A percentile compares a stretch with the other conserved stretches of the same genome.
Evolutionary conservation across 441 rosid genomes (phyloP).

Genomic region (Gossypium gossypioides): DNA sequence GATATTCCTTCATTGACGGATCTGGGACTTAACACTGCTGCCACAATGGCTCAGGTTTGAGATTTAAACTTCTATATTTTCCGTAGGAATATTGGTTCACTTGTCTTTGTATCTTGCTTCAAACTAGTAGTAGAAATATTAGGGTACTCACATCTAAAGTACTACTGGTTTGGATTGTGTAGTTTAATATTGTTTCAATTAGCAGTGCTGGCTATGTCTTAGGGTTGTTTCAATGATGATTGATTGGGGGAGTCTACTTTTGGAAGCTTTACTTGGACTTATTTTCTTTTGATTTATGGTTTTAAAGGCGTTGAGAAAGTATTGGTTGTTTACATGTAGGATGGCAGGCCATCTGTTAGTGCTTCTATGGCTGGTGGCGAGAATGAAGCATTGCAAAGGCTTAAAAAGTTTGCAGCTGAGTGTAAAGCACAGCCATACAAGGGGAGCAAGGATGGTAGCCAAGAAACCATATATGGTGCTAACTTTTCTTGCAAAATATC

Average conservation of each 20-base stretch:
- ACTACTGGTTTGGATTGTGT: not conserved
- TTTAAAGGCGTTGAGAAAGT: slow-evolving; percentile 10
- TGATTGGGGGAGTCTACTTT: not conserved
- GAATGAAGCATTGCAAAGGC: slow-evolving; percentile 66
- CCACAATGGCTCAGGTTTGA: slow-evolving; percentile 51
- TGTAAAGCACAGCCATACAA: slow-evolving; percentile 67
- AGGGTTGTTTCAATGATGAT: not conserved
- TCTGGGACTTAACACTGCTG: slow-evolving; percentile 52
- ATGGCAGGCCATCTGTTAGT: slow-evolving; percentile 33
- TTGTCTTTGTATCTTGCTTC: not conserved
- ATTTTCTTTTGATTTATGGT: not conserved
- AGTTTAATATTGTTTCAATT: not conserved
- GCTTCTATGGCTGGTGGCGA: slow-evolving; percentile 78
- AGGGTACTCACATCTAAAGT: not conserved
- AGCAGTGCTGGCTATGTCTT: not conserved
- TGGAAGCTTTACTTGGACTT: not conserved
- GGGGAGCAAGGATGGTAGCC: slow-evolving; percentile 32
- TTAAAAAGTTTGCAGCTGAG: slow-evolving; percentile 62
- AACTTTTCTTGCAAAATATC: slow-evolving; percentile 92
- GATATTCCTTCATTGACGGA: slow-evolving; percentile 81
- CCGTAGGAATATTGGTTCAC: not conserved
- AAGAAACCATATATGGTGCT: slow-evolving; percentile 64
- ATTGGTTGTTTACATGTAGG: slow-evolving; percentile 30
- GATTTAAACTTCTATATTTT: not conserved
- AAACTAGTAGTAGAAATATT: not conserved